Percentiles rank a stretch among this genome's conserved stretches.
These are phyloP conservation scores for Aspergillus bridgeri DNA, from an alignment of 495 filamentous ascomycete genomes.

Conservation along the genomic window DNA sequence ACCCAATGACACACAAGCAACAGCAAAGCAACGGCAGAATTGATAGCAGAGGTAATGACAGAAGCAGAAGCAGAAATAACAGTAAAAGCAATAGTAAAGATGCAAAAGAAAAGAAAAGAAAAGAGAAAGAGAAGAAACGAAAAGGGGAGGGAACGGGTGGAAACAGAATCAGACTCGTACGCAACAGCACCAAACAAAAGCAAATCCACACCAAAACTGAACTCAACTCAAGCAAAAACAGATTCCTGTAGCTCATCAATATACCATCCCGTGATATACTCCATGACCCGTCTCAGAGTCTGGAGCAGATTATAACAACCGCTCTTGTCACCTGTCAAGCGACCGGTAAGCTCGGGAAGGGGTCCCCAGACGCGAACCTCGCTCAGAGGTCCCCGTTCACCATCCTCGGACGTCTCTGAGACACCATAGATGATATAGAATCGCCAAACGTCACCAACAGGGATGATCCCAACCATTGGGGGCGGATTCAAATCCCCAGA, in stretches of 20 bases:
- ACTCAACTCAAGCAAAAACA: background rate
- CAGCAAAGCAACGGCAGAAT: too few relatives aligned
- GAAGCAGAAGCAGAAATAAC: too few relatives aligned
- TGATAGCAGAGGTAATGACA: too few relatives aligned
- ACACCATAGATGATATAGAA: conserved; percentile 14
- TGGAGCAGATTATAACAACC: background rate
- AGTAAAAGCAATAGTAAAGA: too few relatives aligned
- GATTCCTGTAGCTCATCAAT: background rate
- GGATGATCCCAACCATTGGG: conserved; percentile 6
- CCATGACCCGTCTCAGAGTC: background rate
- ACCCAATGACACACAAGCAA: too few relatives aligned
- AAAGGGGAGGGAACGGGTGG: too few relatives aligned
- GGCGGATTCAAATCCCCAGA: background rate
- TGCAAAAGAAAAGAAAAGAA: too few relatives aligned
- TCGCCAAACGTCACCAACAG: background rate
- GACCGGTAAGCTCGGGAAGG: background rate
- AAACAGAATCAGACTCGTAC: too few relatives aligned
- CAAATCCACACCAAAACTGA: too few relatives aligned
- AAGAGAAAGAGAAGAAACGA: too few relatives aligned
- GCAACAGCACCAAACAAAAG: too few relatives aligned
- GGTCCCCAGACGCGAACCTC: background rate
- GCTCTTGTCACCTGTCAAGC: background rate
- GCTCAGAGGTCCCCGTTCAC: background rate
- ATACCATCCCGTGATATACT: background rate
- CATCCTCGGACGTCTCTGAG: background rate